Percentiles rank a stretch among this genome's conserved stretches.
phyloP scores from a whole-genome alignment of 169 alveolate genomes.

The Plasmodium billcollinsi region DNA sequence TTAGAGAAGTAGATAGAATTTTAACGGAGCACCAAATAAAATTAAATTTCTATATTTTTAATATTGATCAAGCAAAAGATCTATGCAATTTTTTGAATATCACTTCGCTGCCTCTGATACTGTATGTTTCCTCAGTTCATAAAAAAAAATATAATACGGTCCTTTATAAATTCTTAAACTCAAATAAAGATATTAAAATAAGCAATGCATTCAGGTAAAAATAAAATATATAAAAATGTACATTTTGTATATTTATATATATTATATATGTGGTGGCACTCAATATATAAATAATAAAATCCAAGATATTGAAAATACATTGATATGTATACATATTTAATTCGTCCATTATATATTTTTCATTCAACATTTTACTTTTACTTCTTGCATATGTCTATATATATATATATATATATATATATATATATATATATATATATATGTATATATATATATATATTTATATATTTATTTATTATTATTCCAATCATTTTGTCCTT shows the following conservation, averaged over 20 bases:
- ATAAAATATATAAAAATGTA: not conserved
- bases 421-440: not conserved
- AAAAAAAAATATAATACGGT: conserved; percentile 59
- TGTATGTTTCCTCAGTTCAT: conserved; percentile 71
- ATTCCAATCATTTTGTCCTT: not conserved
- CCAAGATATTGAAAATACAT: too few relatives aligned
- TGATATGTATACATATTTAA: not conserved
- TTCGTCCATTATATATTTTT: not conserved
- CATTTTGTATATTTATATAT: too few relatives aligned
- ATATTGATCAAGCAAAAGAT: conserved; percentile 59
- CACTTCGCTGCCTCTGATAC: conserved; percentile 45
- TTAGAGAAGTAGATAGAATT: conserved; percentile 74
- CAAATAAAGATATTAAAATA: conserved; percentile 72
- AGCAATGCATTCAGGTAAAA: conserved; percentile 75
- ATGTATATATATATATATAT: not conserved
- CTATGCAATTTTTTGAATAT: conserved; percentile 47
- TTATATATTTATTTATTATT: not conserved
- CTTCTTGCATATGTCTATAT: not conserved
- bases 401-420: not conserved
- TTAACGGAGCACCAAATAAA: conserved; percentile 43
- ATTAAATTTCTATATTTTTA: conserved; percentile 60
- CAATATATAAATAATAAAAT: too few relatives aligned
- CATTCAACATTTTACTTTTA: not conserved
- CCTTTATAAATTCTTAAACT: conserved; percentile 33
- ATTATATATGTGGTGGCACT: too few relatives aligned